These are phyloP conservation scores for Elsinoe australis DNA, from an alignment of 2,329 filamentous ascomycete species.

Conservation along the genomic window DNA sequence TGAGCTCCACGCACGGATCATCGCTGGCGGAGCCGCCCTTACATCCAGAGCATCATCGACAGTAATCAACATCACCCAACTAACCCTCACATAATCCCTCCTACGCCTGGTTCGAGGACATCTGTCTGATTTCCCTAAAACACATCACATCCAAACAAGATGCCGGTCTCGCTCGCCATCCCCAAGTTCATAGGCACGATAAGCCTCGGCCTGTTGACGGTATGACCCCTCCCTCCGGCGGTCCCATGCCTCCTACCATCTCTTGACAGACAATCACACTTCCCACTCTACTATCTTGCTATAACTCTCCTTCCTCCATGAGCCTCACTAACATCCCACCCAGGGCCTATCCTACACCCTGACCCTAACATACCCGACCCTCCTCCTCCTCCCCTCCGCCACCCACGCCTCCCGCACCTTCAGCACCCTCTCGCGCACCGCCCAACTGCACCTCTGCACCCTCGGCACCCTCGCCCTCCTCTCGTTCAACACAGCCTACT, in stretches of 20 bases:
- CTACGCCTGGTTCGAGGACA: no score
- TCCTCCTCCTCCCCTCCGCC: constrained; percentile 73
- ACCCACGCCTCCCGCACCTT: constrained; percentile 63
- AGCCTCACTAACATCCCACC: not conserved
- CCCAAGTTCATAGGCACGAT: constrained; percentile 92
- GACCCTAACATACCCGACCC: constrained; percentile 67
- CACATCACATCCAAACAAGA: constrained; percentile 18
- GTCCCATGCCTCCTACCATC: constrained; percentile 14
- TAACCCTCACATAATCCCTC: no score
- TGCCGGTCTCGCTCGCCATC: constrained; percentile 55
- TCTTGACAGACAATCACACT: constrained; percentile 16
- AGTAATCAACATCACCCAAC: not conserved
- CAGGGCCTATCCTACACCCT: constrained; percentile 87
- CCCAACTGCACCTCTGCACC: constrained; percentile 57
- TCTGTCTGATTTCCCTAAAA: constrained; percentile 7
- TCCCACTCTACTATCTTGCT: constrained; percentile 16
- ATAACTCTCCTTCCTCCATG: constrained; percentile 14
- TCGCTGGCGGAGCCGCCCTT: not conserved
- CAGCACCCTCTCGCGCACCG: constrained; percentile 55
- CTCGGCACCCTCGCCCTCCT: constrained; percentile 62
- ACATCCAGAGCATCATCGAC: not conserved
- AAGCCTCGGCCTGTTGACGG: constrained; percentile 78
- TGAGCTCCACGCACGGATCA: constrained; percentile 12
- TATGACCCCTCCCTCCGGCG: constrained; percentile 45
- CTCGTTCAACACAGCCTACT: constrained; percentile 69